Conservation (phyloP, 1,284 basidiomycete genomes). For the Neolentinus lepideus region DNA sequence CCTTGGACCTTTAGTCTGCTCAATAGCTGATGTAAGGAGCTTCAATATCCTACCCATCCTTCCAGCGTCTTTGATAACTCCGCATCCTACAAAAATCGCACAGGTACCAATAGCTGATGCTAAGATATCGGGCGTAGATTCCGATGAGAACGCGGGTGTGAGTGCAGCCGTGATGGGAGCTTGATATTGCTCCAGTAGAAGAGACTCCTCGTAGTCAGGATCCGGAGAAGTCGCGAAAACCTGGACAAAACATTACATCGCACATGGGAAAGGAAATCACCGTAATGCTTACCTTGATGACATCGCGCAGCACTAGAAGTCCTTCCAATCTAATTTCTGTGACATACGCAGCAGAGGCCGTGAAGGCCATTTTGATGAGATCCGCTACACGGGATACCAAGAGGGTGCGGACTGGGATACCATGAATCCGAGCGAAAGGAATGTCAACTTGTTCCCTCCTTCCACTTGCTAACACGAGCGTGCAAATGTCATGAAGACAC, state of each 20-base stretch:
- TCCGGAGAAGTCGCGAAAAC: slow-evolving; percentile 84
- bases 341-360: slow-evolving; percentile 92
- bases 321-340: slow-evolving; percentile 95
- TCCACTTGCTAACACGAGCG: slow-evolving; percentile 66
- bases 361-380: slow-evolving; percentile 97
- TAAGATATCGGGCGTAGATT: slow-evolving; percentile 93
- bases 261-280: neutral
- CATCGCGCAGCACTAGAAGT: slow-evolving; percentile 82
- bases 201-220: slow-evolving; percentile 86
- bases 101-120: slow-evolving; percentile 91
- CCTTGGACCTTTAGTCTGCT: slow-evolving; percentile 75
- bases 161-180: slow-evolving; percentile 97
- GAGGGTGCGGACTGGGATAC: slow-evolving; percentile 35
- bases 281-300: slow-evolving; percentile 69
- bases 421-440: slow-evolving; percentile 19
- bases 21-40: slow-evolving; percentile 81
- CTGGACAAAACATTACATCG: slow-evolving; percentile 28
- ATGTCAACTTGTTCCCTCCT: slow-evolving; percentile 75
- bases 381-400: slow-evolving; percentile 84
- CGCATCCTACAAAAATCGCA: slow-evolving; percentile 92
- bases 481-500: slow-evolving; percentile 89
- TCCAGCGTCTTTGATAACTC: slow-evolving; percentile 86
- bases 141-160: slow-evolving; percentile 94
- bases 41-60: slow-evolving; percentile 95
- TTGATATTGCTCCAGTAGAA: slow-evolving; percentile 96